Evolutionary conservation across 108 stramenopile species (phyloP), one percentile per base, ranked within the genome.

Genomic region (Nitzschia sp.): DNA sequence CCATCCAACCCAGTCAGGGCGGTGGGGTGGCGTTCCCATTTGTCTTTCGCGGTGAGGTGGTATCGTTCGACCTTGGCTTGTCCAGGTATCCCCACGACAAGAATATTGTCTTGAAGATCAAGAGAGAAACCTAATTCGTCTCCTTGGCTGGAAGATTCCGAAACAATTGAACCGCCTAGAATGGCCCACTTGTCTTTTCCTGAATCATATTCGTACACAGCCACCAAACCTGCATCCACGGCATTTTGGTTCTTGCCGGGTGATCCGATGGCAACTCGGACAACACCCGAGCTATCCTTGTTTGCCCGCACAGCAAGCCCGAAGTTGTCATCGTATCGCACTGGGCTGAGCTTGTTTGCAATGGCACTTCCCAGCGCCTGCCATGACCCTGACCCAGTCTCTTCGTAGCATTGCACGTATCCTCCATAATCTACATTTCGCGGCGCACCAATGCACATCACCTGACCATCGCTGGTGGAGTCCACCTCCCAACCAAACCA

Each of bases 381-480:
- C 68, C 69, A 70, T 15, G 19, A 17, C 10, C n/a, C 41, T 60
- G 22, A 37, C 38, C n/a, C 34, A 39, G 9, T 10, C 22, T 39
- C 39, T 20, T 15, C 53, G 43, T 72, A 83, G 60, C 85, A 72
- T 61, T 67, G 71, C 10, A 86, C 87, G 51, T 86, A 88, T 17
- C 90, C 90, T 39, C 81, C 78, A 40, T 63, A 57, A 20, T 46
- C 65, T 11, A 40, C 10, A 46, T 84, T 76, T 19, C 80, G 63
- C 8, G 90, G 90, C 19, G 85, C 81, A 19, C 85, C 81, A 43
- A 80, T 71, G 26, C 69, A 77, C 7, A 83, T 8, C 2, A 71
- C 14, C n/a, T 53, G 65, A 8, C 83, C 83, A 48, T 79, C 78
- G 10, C 25, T 21, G 50, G 57, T 70, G 3, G 80, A 44, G 55